These are phyloP conservation scores for Tilletia walkeri DNA, from an alignment of 1,284 basidiomycete species.

Conservation along the genomic window DNA sequence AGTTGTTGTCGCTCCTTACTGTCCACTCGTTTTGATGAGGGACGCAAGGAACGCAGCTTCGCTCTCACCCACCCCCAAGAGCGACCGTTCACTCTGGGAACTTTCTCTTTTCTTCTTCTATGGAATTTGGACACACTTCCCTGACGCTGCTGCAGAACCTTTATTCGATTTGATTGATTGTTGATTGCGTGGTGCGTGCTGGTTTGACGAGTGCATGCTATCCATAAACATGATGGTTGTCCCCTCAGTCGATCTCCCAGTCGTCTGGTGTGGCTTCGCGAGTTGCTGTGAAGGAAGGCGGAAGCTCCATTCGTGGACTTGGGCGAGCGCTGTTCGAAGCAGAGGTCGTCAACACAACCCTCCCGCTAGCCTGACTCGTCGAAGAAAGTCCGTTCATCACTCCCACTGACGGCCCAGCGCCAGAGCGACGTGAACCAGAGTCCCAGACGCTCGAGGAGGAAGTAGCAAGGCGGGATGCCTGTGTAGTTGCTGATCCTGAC, in stretches of 20 bases:
- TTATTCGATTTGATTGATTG: no score
- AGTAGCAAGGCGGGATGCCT: background rate
- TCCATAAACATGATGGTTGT: no score
- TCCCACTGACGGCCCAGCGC: background rate
- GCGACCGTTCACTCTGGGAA: no score
- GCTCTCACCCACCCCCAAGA: no score
- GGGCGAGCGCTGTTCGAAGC: background rate
- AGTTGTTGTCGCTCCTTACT: no score
- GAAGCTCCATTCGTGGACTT: background rate
- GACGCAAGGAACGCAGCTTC: no score
- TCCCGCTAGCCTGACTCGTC: background rate
- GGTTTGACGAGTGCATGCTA: no score
- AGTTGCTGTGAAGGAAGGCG: background rate
- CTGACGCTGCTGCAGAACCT: no score
- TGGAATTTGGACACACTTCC: no score
- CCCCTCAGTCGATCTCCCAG: constrained; percentile 5
- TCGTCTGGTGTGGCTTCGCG: constrained; percentile 7
- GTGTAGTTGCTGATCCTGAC: background rate
- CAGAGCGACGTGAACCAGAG: background rate
- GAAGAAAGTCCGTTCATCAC: background rate
- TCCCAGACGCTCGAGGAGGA: constrained; percentile 15
- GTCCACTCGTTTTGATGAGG: no score
- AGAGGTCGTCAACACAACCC: background rate
- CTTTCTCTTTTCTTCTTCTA: no score
- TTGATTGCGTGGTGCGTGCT: no score